phyloP scores from a whole-genome alignment of 306 rosid species.

The Rosa multiflora region DNA sequence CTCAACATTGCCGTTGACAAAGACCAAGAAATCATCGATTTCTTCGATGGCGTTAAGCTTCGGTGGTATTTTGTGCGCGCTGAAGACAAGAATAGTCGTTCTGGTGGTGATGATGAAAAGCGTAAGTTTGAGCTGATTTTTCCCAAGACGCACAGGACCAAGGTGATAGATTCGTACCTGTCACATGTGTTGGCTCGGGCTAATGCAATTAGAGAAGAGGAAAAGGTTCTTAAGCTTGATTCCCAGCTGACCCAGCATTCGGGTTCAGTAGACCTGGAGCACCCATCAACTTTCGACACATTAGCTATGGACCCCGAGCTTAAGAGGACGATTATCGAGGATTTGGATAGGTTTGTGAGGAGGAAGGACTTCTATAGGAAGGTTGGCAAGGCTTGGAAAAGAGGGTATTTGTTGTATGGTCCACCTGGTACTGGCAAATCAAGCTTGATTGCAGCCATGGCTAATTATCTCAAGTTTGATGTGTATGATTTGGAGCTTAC shows the following conservation, averaged over 20 bases:
- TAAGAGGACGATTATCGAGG: conserved; percentile 25
- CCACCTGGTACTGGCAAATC: conserved; percentile 48
- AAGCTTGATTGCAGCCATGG: conserved; percentile 49
- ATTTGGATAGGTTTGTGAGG: conserved; percentile 37
- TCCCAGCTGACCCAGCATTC: neutral
- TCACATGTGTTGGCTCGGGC: conserved; percentile 31
- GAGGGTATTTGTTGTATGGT: conserved; percentile 44
- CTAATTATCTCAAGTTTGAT: conserved; percentile 43
- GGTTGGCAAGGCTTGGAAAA: conserved; percentile 48
- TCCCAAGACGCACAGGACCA: neutral
- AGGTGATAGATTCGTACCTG: conserved; percentile 29
- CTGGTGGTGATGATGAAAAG: neutral
- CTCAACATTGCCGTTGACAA: neutral
- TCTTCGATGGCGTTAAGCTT: neutral
- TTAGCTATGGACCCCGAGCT: conserved; percentile 36
- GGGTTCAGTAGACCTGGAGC: conserved; percentile 38
- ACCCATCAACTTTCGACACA: conserved; percentile 40
- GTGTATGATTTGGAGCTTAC: conserved; percentile 39
- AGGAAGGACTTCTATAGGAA: conserved; percentile 36
- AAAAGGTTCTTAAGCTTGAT: conserved; percentile 26
- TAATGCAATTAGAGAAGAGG: conserved; percentile 11
- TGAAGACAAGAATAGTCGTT: neutral
- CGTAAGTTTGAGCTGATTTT: neutral
- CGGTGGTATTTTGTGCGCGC: neutral
- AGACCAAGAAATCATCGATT: neutral